Conservation (phyloP, 345 rosid species). For the Citrus hindsii region DNA sequence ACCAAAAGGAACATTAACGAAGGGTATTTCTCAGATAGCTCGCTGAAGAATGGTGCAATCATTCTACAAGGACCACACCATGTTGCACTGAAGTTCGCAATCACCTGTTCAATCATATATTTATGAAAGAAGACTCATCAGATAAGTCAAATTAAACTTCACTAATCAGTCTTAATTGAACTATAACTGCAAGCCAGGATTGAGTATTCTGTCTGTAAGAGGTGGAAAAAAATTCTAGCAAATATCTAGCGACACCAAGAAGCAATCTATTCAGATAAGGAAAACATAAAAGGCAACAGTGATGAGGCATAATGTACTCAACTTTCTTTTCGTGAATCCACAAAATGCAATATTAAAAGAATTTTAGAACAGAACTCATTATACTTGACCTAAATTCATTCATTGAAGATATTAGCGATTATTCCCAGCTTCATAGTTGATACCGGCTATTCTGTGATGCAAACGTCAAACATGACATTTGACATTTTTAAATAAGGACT, state of each 20-base stretch:
- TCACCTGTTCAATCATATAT: slow-evolving; percentile 39
- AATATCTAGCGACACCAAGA: not conserved
- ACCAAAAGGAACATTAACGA: slow-evolving; percentile 67
- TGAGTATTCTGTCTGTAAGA: not conserved
- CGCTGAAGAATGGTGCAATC: slow-evolving; percentile 61
- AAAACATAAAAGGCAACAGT: not conserved
- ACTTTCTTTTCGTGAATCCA: not conserved
- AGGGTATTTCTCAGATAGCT: slow-evolving; percentile 68
- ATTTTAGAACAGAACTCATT: not conserved
- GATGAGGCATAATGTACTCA: not conserved
- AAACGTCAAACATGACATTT: not conserved
- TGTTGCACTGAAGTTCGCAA: slow-evolving; percentile 83
- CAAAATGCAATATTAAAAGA: not conserved
- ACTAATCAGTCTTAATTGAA: not conserved
- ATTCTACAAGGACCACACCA: slow-evolving; percentile 90
- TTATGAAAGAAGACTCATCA: not conserved
- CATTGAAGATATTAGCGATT: not conserved
- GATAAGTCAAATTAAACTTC: not conserved
- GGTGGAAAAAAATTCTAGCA: not conserved
- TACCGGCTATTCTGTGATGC: not conserved
- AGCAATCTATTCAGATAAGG: not conserved
- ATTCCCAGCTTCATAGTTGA: not conserved
- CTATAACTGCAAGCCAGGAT: not conserved
- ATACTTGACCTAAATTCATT: not conserved
- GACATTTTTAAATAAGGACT: not conserved